These are phyloP conservation scores for Limnomonas spitsbergensis DNA, from an alignment of 139 green algal genomes.

Conservation along the genomic window DNA sequence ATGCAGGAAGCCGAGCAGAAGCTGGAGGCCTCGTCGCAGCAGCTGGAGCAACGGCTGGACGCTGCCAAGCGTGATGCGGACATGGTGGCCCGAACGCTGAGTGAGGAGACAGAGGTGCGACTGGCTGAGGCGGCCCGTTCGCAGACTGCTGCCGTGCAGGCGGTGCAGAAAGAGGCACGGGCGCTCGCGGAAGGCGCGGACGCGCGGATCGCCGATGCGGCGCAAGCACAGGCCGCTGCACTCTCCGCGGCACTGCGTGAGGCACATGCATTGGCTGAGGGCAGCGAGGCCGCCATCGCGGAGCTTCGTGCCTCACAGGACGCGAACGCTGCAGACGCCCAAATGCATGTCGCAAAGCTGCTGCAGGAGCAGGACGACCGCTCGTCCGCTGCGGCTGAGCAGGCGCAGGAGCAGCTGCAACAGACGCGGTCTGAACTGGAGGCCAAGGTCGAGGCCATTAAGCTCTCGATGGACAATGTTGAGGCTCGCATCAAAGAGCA, in stretches of 20 bases:
- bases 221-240: neutral
- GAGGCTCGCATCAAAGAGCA: too few relatives aligned
- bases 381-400: too few relatives aligned
- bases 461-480: too few relatives aligned
- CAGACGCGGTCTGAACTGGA: neutral
- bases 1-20: neutral
- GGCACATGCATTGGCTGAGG: neutral
- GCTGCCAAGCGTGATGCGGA: neutral
- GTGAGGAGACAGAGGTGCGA: neutral
- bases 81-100: neutral
- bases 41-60: neutral
- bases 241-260: neutral
- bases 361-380: neutral
- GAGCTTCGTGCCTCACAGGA: neutral
- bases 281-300: neutral
- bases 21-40: too few relatives aligned
- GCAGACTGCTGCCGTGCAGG: neutral
- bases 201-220: neutral
- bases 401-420: neutral
- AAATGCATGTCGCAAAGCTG: neutral
- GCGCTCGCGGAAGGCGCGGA: neutral
- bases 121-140: neutral
- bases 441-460: neutral
- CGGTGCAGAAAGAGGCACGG: neutral
- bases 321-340: neutral